Percentiles rank a stretch among this genome's conserved stretches.
Evolutionary conservation across 2,329 filamentous ascomycete genomes (phyloP).

Genomic region (Fusarium abutilonis): DNA sequence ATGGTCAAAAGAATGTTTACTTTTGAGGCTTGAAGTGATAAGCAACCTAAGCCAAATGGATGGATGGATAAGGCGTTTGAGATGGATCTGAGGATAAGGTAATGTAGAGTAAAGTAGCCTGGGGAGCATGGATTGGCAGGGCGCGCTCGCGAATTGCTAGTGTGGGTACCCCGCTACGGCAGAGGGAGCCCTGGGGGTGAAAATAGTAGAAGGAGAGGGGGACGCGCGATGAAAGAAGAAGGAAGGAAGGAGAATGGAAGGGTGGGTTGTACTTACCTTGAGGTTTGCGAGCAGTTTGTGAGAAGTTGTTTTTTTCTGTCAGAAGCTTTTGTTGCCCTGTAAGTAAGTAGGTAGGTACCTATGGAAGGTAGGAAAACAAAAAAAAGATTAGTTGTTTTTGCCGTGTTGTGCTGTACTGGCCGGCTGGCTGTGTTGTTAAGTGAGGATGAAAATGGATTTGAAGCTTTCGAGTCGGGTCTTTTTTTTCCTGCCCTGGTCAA

Average conservation of each 20-base stretch:
- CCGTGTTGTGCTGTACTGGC: not conserved
- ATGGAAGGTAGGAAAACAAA: not conserved
- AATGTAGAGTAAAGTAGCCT: slow-evolving; percentile 33
- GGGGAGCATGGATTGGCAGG: slow-evolving; percentile 49
- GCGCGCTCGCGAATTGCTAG: slow-evolving; percentile 47
- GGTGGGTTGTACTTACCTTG: slow-evolving; percentile 4
- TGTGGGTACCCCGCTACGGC: slow-evolving; percentile 50
- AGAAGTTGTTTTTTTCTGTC: not conserved
- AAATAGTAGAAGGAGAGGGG: slow-evolving; percentile 28
- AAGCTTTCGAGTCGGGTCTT: slow-evolving; percentile 11
- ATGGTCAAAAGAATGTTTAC: slow-evolving; percentile 30
- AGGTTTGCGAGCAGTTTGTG: not conserved
- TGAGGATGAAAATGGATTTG: slow-evolving; percentile 25
- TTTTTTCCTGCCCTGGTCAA: slow-evolving; percentile 6
- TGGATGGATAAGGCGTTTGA: slow-evolving; percentile 32
- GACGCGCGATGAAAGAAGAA: not conserved
- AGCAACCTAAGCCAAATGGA: slow-evolving; percentile 28
- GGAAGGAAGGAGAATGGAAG: not conserved
- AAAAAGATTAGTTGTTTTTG: not conserved
- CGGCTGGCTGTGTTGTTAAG: not conserved
- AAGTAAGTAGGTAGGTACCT: not conserved
- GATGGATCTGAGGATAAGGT: slow-evolving; percentile 39
- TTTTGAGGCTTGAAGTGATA: slow-evolving; percentile 31
- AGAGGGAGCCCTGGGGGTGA: slow-evolving; percentile 33
- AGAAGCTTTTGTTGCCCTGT: not conserved